Conservation (phyloP, 495 filamentous ascomycete genomes). For the Hyaloscypha hepaticicola region DNA sequence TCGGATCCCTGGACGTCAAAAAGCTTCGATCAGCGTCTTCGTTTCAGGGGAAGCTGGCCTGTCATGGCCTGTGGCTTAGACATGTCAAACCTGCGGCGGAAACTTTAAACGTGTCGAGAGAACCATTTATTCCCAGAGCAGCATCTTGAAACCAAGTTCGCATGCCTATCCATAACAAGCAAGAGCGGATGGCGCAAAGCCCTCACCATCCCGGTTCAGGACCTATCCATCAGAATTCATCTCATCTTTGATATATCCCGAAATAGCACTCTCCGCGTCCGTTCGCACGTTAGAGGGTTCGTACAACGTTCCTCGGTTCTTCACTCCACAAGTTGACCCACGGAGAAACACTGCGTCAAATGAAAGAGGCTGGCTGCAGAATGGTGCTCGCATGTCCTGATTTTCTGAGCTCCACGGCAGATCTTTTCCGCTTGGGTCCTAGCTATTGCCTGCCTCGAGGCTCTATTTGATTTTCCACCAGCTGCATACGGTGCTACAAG, state of each 20-base stretch:
- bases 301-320: neutral
- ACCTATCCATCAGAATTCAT: neutral
- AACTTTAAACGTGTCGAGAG: neutral
- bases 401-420: neutral
- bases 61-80: neutral
- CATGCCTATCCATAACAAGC: neutral
- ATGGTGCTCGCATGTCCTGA: neutral
- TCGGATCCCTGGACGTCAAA: neutral
- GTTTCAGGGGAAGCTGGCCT: neutral
- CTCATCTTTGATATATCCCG: neutral
- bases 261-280: neutral
- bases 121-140: neutral
- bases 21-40: neutral
- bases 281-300: too few relatives aligned
- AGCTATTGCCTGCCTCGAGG: neutral
- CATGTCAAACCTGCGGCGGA: neutral
- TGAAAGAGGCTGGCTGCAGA: constrained; percentile 4
- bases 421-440: neutral
- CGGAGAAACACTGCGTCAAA: neutral
- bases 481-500: neutral
- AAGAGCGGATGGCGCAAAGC: neutral
- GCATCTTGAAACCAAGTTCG: neutral
- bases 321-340: neutral
- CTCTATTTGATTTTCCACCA: neutral
- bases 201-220: neutral